phyloP scores from a whole-genome alignment of 345 rosid species.

The Salix purpurea region DNA sequence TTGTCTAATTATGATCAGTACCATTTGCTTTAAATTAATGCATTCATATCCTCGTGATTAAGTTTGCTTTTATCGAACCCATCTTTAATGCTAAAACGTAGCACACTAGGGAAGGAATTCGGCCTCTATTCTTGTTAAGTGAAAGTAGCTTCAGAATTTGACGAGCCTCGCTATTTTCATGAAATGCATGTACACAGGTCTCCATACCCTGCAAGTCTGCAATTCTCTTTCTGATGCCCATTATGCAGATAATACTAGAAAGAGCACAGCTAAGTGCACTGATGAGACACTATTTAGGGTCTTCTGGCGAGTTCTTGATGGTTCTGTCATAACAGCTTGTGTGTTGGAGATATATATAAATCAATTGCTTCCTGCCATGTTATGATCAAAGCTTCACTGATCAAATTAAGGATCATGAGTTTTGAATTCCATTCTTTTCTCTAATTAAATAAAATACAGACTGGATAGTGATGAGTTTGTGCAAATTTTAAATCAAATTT shows the following conservation, averaged over 20 bases:
- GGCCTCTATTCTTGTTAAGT: background rate
- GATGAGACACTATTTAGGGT: background rate
- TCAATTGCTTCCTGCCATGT: background rate
- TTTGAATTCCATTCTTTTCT: too few species aligned
- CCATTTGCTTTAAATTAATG: background rate
- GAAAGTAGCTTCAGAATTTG: background rate
- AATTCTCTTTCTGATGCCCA: background rate
- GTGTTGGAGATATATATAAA: background rate
- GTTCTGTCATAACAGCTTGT: background rate
- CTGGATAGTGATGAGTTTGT: background rate
- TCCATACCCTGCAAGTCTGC: conserved; percentile 3
- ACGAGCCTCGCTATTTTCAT: background rate
- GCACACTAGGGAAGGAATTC: background rate
- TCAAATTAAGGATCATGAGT: background rate
- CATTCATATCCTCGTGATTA: background rate
- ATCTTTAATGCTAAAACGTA: background rate
- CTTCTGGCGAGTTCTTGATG: conserved; percentile 3
- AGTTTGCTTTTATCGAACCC: background rate
- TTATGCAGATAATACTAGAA: conserved; percentile 2
- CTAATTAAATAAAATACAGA: background rate
- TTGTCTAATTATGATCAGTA: background rate
- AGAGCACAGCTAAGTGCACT: background rate
- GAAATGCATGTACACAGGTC: background rate
- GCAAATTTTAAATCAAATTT: background rate
- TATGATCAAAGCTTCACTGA: background rate